A percentile compares a stretch with the other conserved stretches of the same genome.
Evolutionary conservation across 495 filamentous ascomycete genomes (phyloP).

Genomic region (Xylaria curta): DNA sequence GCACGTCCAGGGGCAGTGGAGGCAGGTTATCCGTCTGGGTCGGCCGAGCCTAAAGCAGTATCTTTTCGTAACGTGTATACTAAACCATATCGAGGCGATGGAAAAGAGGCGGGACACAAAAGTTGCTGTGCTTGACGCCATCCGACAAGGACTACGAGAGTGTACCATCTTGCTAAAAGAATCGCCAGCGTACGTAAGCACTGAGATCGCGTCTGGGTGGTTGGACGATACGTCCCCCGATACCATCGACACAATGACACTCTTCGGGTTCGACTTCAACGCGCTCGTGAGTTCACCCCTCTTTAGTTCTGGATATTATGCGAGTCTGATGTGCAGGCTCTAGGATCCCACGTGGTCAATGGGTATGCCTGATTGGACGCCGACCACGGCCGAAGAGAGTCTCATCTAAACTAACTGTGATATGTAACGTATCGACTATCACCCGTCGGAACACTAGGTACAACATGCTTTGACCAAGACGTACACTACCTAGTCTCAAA

Average conservation of each 20-base stretch:
- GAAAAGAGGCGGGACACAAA: not conserved
- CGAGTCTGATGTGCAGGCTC: not conserved
- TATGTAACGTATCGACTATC: not conserved
- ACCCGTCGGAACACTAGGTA: not conserved
- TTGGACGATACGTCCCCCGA: not conserved
- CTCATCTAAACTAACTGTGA: not conserved
- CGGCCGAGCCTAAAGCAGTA: slow-evolving; percentile 25
- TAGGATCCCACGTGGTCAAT: slow-evolving; percentile 7
- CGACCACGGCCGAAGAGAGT: not conserved
- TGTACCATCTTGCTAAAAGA: slow-evolving; percentile 14
- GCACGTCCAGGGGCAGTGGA: slow-evolving; percentile 17
- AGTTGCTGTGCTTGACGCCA: slow-evolving; percentile 2
- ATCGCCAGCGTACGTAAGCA: slow-evolving; percentile 8
- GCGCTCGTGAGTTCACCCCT: slow-evolving; percentile 11
- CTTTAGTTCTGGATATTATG: not conserved
- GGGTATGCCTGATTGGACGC: slow-evolving; percentile 10
- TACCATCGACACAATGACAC: slow-evolving; percentile 9
- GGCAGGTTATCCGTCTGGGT: slow-evolving; percentile 11
- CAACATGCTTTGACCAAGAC: not conserved
- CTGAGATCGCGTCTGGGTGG: not conserved
- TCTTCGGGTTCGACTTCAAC: slow-evolving; percentile 24
- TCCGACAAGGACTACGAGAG: not conserved
- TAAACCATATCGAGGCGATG: slow-evolving; percentile 18
- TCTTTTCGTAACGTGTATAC: slow-evolving; percentile 18
- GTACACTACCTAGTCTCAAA: not conserved